Conservation (phyloP, 371 early-diverging fungal genomes). For the Mucor circinelloides region DNA sequence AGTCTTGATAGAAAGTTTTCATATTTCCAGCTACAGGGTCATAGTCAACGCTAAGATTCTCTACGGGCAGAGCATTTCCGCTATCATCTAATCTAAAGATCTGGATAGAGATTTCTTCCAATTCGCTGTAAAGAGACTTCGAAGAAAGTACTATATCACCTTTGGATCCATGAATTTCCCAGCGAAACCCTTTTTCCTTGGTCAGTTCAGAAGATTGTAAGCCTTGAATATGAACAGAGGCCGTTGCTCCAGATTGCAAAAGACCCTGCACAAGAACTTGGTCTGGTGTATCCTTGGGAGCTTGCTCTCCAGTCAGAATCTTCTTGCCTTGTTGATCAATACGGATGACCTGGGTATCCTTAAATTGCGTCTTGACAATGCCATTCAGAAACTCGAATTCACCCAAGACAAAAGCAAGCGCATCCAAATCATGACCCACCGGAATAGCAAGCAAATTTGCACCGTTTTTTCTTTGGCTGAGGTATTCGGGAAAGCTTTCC, state of each 20-base stretch:
- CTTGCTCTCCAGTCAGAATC: neutral
- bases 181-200: neutral
- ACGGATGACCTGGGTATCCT: neutral
- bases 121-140: neutral
- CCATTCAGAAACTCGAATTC: slow-evolving; percentile 2
- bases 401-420: neutral
- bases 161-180: neutral
- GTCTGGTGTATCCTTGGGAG: neutral
- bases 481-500: neutral
- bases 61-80: neutral
- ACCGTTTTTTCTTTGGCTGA: neutral
- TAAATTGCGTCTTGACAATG: neutral
- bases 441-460: neutral
- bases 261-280: slow-evolving; percentile 4
- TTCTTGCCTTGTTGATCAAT: neutral
- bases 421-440: neutral
- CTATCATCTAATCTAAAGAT: neutral
- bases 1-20: neutral
- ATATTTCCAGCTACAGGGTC: neutral
- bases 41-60: neutral
- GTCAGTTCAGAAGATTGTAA: neutral
- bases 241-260: neutral
- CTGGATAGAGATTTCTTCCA: neutral
- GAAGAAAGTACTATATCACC: neutral
- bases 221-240: neutral